phyloP scores from a whole-genome alignment of 495 filamentous ascomycete genomes.

The Cercophora scortea region DNA sequence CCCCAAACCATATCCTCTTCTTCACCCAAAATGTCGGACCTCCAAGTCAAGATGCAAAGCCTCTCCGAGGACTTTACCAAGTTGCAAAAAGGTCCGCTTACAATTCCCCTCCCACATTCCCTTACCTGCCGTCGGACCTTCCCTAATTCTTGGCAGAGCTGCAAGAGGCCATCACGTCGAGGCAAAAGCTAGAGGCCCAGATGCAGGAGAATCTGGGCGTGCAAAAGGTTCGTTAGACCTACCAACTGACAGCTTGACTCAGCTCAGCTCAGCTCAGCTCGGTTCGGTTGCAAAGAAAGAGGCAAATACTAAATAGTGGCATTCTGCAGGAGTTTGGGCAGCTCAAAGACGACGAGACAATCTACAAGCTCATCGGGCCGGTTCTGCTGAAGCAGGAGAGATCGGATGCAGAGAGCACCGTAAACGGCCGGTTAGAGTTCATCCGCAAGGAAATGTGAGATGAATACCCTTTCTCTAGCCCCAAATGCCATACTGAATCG shows the following conservation, averaged over 20 bases:
- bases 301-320: not conserved
- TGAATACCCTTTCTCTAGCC: not conserved
- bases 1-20: no score
- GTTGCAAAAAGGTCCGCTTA: slow-evolving; percentile 63
- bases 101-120: not conserved
- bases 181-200: slow-evolving; percentile 90
- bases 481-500: not conserved
- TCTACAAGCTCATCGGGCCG: slow-evolving; percentile 92
- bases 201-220: slow-evolving; percentile 87
- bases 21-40: slow-evolving; percentile 34
- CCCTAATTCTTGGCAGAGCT: slow-evolving; percentile 52
- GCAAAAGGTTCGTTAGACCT: slow-evolving; percentile 52
- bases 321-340: slow-evolving; percentile 63
- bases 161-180: slow-evolving; percentile 63
- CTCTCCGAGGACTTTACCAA: slow-evolving; percentile 83
- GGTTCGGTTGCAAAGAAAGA: not conserved
- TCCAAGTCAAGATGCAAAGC: slow-evolving; percentile 57
- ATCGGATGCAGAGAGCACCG: slow-evolving; percentile 76
- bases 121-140: not conserved
- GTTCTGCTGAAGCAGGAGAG: slow-evolving; percentile 93
- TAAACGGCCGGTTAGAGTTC: slow-evolving; percentile 82
- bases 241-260: not conserved
- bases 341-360: slow-evolving; percentile 70
- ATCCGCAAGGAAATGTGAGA: slow-evolving; percentile 87
- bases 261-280: not conserved